Percentiles rank a stretch among this genome's conserved stretches.
These are phyloP conservation scores for Casuarina equisetifolia DNA, from an alignment of 306 rosid genomes.

Conservation along the genomic window DNA sequence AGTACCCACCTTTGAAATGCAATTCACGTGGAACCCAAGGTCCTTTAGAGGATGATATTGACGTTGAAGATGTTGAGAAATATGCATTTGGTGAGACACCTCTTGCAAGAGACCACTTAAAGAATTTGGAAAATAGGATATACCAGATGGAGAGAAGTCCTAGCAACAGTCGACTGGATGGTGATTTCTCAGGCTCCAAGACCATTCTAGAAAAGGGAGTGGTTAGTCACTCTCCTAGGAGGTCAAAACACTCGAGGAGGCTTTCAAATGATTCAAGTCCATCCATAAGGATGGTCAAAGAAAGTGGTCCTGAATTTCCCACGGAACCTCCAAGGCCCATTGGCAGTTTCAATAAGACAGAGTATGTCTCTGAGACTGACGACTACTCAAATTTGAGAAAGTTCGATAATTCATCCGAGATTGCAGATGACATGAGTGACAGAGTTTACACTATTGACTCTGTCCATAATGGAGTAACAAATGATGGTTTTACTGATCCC, in stretches of 20 bases:
- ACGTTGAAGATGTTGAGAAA: conserved; percentile 75
- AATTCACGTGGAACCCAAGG: conserved; percentile 50
- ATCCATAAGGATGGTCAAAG: conserved; percentile 48
- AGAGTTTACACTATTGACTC: conserved; percentile 95
- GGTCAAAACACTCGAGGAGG: conserved; percentile 50
- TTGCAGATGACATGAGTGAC: conserved; percentile 73
- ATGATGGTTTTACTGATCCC: conserved; percentile 49
- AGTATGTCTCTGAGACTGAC: conserved; percentile 54
- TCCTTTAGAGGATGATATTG: conserved; percentile 47
- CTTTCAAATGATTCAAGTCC: conserved; percentile 60
- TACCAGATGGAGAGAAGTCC: conserved; percentile 74
- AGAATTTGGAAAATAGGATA: conserved; percentile 77
- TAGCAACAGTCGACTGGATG: conserved; percentile 58
- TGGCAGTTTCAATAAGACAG: conserved; percentile 51
- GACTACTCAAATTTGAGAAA: conserved; percentile 56
- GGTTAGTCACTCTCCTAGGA: conserved; percentile 77
- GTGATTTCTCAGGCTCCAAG: conserved; percentile 60
- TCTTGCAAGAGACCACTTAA: conserved; percentile 47
- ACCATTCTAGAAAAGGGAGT: conserved; percentile 70
- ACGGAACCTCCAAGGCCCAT: conserved; percentile 57
- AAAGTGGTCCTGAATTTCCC: conserved; percentile 38
- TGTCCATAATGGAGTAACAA: conserved; percentile 55
- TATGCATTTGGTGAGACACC: conserved; percentile 93
- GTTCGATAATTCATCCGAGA: conserved; percentile 64
- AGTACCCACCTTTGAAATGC: conserved; percentile 90